Conservation (phyloP, 305 asterid genomes). For the Fraxinus ornus region DNA sequence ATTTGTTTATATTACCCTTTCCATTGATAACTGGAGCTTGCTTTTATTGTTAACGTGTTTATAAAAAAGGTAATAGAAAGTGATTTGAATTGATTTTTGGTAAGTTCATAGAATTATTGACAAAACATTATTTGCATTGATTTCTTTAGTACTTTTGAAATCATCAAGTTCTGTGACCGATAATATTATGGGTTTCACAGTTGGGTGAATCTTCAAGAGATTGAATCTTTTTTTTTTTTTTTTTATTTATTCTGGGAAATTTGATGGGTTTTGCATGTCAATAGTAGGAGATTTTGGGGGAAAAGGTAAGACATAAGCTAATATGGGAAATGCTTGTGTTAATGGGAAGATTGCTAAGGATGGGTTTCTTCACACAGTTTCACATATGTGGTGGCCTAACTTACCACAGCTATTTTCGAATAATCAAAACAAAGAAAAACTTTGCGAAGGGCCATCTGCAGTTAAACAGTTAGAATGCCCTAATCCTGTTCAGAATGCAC, state of each 20-base stretch:
- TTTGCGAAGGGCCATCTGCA: neutral
- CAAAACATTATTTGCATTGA: neutral
- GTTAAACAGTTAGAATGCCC: constrained; percentile 17
- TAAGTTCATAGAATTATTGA: constrained; percentile 1
- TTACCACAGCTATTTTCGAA: constrained; percentile 23
- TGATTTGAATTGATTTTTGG: constrained; percentile 1
- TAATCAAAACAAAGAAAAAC: constrained; percentile 20
- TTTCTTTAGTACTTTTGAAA: neutral
- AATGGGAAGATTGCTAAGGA: constrained; percentile 27
- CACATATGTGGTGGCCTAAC: constrained; percentile 34
- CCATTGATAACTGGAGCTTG: constrained; percentile 4
- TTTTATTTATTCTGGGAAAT: neutral
- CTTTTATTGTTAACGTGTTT: neutral
- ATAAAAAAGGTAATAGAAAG: neutral
- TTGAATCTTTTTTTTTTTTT: neutral
- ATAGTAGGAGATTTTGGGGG: neutral
- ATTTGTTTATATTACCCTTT: neutral
- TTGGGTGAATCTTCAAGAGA: neutral
- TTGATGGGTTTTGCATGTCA: neutral
- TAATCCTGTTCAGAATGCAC: constrained; percentile 13
- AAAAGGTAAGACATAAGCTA: constrained; percentile 12
- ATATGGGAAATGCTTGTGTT: constrained; percentile 54
- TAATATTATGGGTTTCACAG: constrained; percentile 8
- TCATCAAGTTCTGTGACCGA: neutral
- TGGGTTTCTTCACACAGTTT: constrained; percentile 33